A percentile compares a stretch with the other conserved stretches of the same genome.
Conservation (phyloP, 148 eudicot species). For the Rhododendron griersonianum region DNA sequence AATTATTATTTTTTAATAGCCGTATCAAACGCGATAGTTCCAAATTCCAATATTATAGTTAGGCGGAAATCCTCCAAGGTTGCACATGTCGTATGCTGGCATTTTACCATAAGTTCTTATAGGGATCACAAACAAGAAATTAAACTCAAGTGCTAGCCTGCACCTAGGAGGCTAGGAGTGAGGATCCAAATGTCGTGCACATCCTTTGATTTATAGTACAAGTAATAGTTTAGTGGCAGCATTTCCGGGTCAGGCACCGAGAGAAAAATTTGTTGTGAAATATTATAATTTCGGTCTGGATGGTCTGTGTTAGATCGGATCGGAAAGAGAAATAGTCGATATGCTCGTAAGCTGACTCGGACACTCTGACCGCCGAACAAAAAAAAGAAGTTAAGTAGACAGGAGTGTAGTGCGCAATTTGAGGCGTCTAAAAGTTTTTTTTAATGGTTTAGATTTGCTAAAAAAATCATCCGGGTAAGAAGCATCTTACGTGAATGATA, state of each 20-base stretch:
- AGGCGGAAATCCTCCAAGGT: background rate
- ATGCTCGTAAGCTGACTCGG: no score
- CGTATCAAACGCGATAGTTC: background rate
- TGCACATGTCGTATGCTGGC: background rate
- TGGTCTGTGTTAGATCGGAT: no score
- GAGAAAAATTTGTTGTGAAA: no score
- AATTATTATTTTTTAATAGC: background rate
- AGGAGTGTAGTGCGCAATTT: no score
- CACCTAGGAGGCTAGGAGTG: background rate
- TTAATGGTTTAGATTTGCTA: background rate
- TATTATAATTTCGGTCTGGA: no score
- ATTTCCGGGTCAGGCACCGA: no score
- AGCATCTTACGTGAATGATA: no score
- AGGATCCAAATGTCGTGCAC: background rate
- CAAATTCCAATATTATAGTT: background rate
- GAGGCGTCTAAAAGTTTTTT: no score
- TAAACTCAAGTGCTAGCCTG: background rate
- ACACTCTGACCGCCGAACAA: no score
- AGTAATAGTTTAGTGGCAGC: background rate
- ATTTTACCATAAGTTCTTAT: background rate
- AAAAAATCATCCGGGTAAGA: no score
- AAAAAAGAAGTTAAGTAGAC: no score
- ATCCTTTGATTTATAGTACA: background rate
- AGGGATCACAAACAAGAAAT: background rate
- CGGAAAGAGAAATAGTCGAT: no score